Evolutionary conservation across 2,329 filamentous ascomycete genomes (phyloP).

Genomic region (Gremmenia infestans): DNA sequence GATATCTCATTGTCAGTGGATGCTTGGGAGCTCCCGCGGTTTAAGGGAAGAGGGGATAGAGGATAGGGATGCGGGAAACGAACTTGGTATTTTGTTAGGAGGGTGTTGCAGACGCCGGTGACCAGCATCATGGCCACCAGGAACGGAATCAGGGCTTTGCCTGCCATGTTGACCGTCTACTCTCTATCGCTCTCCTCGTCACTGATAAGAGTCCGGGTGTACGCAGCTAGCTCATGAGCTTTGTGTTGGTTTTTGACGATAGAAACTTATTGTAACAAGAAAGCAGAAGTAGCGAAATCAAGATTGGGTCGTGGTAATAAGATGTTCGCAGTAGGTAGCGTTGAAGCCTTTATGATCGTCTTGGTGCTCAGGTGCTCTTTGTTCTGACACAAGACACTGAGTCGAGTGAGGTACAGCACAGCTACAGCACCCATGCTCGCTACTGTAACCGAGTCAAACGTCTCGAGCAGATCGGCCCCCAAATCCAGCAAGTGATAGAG

Average conservation of each 20-base stretch:
- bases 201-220: background rate
- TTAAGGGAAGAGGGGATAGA: no score
- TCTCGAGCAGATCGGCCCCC: background rate
- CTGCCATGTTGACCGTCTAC: conserved; percentile 52
- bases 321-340: background rate
- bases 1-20: conserved; percentile 9
- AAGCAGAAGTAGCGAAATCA: background rate
- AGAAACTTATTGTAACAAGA: background rate
- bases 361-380: background rate
- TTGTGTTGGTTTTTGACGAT: background rate
- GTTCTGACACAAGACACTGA: background rate
- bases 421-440: background rate
- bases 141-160: conserved; percentile 69
- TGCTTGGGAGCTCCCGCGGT: no score
- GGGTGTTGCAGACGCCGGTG: conserved; percentile 93
- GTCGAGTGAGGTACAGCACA: background rate
- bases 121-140: conserved; percentile 94
- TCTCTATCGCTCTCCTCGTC: background rate
- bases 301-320: background rate
- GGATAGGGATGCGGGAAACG: conserved; percentile 20
- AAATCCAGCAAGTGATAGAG: background rate
- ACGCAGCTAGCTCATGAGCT: background rate
- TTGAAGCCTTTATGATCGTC: background rate
- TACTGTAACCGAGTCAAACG: background rate
- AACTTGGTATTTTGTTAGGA: conserved; percentile 95